Conservation (phyloP, 2,329 filamentous ascomycete species). For the Aspergillus puulaauensis region DNA sequence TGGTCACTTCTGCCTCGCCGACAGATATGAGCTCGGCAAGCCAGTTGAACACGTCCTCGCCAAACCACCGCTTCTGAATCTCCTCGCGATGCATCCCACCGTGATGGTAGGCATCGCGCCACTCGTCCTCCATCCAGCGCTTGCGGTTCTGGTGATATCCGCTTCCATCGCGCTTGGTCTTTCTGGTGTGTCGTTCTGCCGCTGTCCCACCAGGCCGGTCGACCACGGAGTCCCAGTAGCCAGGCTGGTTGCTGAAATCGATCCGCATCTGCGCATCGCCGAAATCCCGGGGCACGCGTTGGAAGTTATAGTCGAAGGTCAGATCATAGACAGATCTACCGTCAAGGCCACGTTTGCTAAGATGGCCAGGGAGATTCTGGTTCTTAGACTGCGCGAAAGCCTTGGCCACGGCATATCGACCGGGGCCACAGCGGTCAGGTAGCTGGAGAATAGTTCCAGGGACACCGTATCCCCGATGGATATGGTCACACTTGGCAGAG, state of each 20-base stretch:
- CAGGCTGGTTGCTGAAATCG: constrained; percentile 40
- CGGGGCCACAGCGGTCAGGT: constrained; percentile 42
- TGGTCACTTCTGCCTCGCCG: constrained; percentile 4
- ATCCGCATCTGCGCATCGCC: constrained; percentile 38
- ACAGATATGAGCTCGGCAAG: constrained; percentile 11
- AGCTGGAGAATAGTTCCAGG: constrained; percentile 43
- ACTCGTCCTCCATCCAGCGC: constrained; percentile 43
- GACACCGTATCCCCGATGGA: constrained; percentile 37
- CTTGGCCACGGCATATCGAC: constrained; percentile 42
- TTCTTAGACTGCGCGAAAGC: constrained; percentile 22
- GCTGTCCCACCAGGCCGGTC: constrained; percentile 24
- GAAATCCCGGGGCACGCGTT: constrained; percentile 30
- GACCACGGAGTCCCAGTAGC: constrained; percentile 37
- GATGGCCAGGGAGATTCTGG: constrained; percentile 23
- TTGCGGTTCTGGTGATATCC: constrained; percentile 32
- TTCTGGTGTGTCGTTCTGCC: background rate
- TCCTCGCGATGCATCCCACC: constrained; percentile 26
- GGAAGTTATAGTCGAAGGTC: constrained; percentile 45
- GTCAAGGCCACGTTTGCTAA: constrained; percentile 10
- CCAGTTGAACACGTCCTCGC: constrained; percentile 31
- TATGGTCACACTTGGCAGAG: constrained; percentile 40
- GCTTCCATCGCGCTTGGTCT: constrained; percentile 27
- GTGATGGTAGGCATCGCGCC: constrained; percentile 34
- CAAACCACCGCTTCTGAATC: constrained; percentile 41
- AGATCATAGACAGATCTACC: constrained; percentile 33